Evolutionary conservation across 805 yeast genomes (phyloP).

Genomic region (Metschnikowia rubicola): DNA sequence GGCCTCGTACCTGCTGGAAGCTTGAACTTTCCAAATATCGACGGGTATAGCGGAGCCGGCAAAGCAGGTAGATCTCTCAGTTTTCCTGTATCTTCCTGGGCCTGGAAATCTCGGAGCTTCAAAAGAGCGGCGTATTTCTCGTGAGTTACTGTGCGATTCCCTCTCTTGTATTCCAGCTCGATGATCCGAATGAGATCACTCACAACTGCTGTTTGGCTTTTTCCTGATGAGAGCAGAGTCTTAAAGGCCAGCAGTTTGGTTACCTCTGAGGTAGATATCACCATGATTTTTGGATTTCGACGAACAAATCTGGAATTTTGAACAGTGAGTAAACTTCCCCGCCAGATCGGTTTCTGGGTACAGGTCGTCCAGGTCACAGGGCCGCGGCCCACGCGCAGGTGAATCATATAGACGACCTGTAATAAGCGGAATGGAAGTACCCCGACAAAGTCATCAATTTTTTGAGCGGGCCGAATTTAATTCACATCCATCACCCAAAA

Average conservation of each 20-base stretch:
- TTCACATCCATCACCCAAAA: too few species aligned
- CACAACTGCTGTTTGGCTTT: constrained; percentile 5
- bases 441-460: too few species aligned
- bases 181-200: constrained; percentile 23
- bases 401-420: too few species aligned
- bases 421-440: too few species aligned
- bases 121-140: constrained; percentile 34
- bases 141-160: constrained; percentile 35
- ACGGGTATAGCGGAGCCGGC: constrained; percentile 33
- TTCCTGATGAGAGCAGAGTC: too few species aligned
- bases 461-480: too few species aligned
- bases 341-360: not conserved
- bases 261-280: not conserved
- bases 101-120: constrained; percentile 22
- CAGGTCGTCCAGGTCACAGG: not conserved
- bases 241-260: not conserved
- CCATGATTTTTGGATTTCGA: not conserved
- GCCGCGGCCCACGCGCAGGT: not conserved
- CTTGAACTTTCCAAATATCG: constrained; percentile 31
- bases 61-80: constrained; percentile 16
- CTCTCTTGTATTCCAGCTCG: constrained; percentile 35
- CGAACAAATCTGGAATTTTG: too few species aligned
- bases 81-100: not conserved
- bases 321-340: not conserved
- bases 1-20: constrained; percentile 15